phyloP scores from a whole-genome alignment of 768 basidiomycete genomes.

The Phaeotremella fagi region DNA sequence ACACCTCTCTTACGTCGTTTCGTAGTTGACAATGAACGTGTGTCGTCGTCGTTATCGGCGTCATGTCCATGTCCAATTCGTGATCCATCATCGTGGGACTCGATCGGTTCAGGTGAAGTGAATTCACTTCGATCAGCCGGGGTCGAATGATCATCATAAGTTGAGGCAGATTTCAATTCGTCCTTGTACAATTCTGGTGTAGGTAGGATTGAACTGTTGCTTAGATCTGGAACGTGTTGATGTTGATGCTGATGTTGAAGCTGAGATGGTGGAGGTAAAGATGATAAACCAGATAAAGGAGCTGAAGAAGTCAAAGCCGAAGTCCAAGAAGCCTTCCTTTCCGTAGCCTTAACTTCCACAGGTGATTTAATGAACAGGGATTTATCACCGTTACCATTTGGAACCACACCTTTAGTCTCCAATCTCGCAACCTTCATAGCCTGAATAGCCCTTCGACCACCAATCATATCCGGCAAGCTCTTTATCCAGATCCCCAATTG shows the following conservation, averaged over 20 bases:
- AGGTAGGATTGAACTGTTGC: slow-evolving; percentile 2
- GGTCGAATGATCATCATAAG: slow-evolving; percentile 30
- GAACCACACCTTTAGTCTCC: slow-evolving; percentile 5
- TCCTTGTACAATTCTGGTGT: slow-evolving; percentile 32
- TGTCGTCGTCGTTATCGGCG: slow-evolving; percentile 46
- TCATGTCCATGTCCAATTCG: slow-evolving; percentile 12
- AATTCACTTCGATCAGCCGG: slow-evolving; percentile 16
- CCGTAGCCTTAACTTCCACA: slow-evolving; percentile 15
- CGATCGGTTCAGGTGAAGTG: slow-evolving; percentile 23
- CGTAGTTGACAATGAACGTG: slow-evolving; percentile 65
- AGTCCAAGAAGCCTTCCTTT: slow-evolving; percentile 28
- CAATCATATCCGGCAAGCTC: slow-evolving; percentile 70
- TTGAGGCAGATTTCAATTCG: slow-evolving; percentile 30
- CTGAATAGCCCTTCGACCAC: slow-evolving; percentile 38
- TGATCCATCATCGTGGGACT: background rate
- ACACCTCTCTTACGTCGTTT: slow-evolving; percentile 80
- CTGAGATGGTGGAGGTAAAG: slow-evolving; percentile 16
- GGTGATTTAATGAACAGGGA: slow-evolving; percentile 33
- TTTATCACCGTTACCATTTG: slow-evolving; percentile 7
- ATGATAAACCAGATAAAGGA: slow-evolving; percentile 10
- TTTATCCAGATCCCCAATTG: slow-evolving; percentile 84
- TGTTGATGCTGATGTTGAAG: too few species aligned
- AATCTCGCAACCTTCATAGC: slow-evolving; percentile 28
- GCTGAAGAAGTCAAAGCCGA: slow-evolving; percentile 36
- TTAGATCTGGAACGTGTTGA: too few species aligned